phyloP scores from a whole-genome alignment of 1,284 basidiomycete species.

The Ustilago sp. region DNA sequence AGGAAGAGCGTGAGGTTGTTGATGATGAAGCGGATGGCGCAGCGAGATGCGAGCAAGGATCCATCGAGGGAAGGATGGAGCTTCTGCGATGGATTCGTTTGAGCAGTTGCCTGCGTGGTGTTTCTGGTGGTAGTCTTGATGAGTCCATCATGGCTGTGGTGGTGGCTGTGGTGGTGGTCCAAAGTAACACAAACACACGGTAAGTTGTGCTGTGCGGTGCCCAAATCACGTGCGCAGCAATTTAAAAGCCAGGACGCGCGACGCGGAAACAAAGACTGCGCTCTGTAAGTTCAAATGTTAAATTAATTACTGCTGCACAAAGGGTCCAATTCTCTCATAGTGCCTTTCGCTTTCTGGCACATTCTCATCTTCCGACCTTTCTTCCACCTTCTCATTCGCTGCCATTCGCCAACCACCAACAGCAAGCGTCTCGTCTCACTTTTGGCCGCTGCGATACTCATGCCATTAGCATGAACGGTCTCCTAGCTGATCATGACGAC shows the following conservation, averaged over 20 bases:
- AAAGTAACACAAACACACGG: conserved; percentile 21
- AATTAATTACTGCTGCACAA: neutral
- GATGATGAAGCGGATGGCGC: conserved; percentile 19
- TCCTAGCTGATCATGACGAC: neutral
- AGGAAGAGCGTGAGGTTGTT: conserved; percentile 17
- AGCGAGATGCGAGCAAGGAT: conserved; percentile 22
- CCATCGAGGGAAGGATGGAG: conserved; percentile 39
- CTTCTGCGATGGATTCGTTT: conserved; percentile 53
- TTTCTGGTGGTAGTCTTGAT: conserved; percentile 40
- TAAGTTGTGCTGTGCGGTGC: neutral
- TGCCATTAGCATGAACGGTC: conserved; percentile 12
- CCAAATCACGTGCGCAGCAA: neutral
- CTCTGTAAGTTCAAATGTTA: neutral
- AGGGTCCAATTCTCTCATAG: neutral
- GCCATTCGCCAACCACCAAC: neutral
- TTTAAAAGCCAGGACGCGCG: conserved; percentile 32
- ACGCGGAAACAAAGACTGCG: conserved; percentile 8
- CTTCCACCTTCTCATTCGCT: neutral
- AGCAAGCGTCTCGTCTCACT: neutral
- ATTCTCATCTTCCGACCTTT: neutral
- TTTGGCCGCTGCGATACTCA: neutral
- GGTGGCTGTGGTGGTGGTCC: conserved; percentile 2
- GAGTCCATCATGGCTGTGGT: conserved; percentile 19
- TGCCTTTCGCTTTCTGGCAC: neutral
- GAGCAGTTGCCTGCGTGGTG: conserved; percentile 50